These are phyloP conservation scores for Paraphoma sp. DNA, from an alignment of 2,329 filamentous ascomycete species.

Conservation along the genomic window DNA sequence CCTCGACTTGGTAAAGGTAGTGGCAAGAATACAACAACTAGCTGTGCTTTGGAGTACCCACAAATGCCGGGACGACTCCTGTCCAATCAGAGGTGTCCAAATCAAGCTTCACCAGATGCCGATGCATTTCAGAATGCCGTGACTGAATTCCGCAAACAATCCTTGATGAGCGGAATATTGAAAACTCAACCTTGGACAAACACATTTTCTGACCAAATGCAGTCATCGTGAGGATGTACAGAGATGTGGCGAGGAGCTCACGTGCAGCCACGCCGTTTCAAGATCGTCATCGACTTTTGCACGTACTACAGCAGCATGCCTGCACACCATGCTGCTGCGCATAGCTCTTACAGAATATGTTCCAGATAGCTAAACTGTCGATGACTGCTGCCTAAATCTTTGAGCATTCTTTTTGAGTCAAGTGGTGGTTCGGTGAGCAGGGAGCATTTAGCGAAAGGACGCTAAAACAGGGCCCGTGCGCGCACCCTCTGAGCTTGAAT, in stretches of 20 bases:
- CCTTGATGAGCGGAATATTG: background rate
- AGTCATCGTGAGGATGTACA: conserved; percentile 1
- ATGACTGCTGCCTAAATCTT: background rate
- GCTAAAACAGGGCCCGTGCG: no score
- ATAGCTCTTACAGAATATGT: background rate
- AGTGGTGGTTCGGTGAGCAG: background rate
- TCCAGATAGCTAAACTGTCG: background rate
- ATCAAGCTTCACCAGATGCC: no score
- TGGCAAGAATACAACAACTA: no score
- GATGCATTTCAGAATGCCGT: no score
- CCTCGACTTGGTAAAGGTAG: background rate
- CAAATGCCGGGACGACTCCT: conserved; percentile 9
- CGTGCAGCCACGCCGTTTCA: background rate
- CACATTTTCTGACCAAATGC: background rate
- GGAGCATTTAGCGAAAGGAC: background rate
- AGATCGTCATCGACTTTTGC: conserved; percentile 5
- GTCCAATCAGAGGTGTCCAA: conserved; percentile 5
- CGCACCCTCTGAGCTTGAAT: background rate
- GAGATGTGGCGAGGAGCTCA: background rate
- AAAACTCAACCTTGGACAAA: background rate
- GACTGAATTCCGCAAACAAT: no score
- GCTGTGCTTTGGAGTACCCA: no score
- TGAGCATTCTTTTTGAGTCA: background rate
- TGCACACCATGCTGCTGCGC: background rate
- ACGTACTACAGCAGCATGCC: background rate